Evolutionary conservation across 805 yeast species (phyloP).

Genomic region (Wickerhamomyces ciferrii): DNA sequence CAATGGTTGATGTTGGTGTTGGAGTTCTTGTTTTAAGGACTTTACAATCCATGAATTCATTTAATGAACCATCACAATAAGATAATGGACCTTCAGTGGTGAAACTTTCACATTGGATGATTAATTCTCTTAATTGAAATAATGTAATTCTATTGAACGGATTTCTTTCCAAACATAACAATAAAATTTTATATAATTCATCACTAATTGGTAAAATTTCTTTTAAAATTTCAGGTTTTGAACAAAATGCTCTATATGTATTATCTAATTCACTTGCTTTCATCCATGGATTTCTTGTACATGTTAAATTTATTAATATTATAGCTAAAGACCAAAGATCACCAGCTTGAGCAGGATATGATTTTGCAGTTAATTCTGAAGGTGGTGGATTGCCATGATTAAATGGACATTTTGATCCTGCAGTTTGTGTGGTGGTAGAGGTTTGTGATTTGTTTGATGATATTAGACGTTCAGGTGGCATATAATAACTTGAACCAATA

Average conservation of each 20-base stretch:
- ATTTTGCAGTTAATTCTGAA: conserved; percentile 13
- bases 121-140: conserved; percentile 14
- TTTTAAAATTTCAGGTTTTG: conserved; percentile 48
- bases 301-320: conserved; percentile 71
- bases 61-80: too few species aligned
- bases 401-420: conserved; percentile 8
- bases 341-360: conserved; percentile 67
- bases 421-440: conserved; percentile 10
- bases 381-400: conserved; percentile 18
- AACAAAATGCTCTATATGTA: conserved; percentile 60
- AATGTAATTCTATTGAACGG: conserved; percentile 27
- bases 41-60: not conserved
- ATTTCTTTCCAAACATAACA: conserved; percentile 23
- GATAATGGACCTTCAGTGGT: conserved; percentile 17
- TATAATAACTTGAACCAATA: conserved; percentile 83
- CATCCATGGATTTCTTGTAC: conserved; percentile 89
- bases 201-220: conserved; percentile 70
- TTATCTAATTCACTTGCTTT: conserved; percentile 63
- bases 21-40: not conserved
- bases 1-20: not conserved
- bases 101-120: conserved; percentile 12
- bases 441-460: conserved; percentile 20
- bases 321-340: conserved; percentile 89
- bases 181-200: conserved; percentile 51
- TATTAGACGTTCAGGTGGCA: conserved; percentile 84